phyloP scores from a whole-genome alignment of 345 rosid species.

The Draba incana region DNA sequence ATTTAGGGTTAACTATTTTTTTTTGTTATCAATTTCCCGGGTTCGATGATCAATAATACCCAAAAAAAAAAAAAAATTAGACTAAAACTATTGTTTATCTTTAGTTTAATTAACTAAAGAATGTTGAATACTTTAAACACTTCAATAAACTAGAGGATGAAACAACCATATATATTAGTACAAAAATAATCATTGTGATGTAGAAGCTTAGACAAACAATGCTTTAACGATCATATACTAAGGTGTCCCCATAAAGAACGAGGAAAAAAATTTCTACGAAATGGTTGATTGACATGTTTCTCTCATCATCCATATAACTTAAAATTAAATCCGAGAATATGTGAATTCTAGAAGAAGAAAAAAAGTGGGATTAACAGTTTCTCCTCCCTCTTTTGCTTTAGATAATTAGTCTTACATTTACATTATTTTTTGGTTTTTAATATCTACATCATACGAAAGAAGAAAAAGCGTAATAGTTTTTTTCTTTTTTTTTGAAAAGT shows the following conservation, averaged over 20 bases:
- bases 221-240: slow-evolving; percentile 27
- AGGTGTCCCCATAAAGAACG: slow-evolving; percentile 13
- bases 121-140: not conserved
- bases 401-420: not conserved
- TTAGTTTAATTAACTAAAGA: not conserved
- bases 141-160: not conserved
- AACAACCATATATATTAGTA: slow-evolving; percentile 20
- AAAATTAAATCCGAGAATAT: not conserved
- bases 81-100: not conserved
- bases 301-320: not conserved
- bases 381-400: not conserved
- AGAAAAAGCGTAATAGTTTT: not conserved
- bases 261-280: slow-evolving; percentile 1
- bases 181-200: slow-evolving; percentile 30
- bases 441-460: not conserved
- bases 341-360: not conserved
- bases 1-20: too few species aligned
- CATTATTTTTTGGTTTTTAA: not conserved
- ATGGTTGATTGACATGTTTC: slow-evolving; percentile 14
- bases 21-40: not conserved
- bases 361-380: not conserved
- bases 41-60: not conserved
- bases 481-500: not conserved
- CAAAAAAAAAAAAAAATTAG: not conserved
- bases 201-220: slow-evolving; percentile 30